Evolutionary conservation across 2,329 filamentous ascomycete species (phyloP).

Genomic region (Cladosporium sp.): DNA sequence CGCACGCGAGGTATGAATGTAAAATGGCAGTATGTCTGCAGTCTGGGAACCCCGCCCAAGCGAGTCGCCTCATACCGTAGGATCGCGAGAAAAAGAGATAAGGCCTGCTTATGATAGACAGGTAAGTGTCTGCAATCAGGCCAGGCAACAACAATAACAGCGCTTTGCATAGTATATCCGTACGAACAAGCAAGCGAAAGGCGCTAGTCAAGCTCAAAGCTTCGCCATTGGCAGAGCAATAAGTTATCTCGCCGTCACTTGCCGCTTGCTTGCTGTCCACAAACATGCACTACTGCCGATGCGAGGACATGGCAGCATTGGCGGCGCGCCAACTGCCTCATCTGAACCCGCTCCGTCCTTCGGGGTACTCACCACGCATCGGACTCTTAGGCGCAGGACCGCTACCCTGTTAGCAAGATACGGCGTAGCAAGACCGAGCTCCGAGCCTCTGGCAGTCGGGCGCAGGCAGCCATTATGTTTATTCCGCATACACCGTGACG

Average conservation of each 20-base stretch:
- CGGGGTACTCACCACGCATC: too few species aligned
- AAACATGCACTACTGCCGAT: neutral
- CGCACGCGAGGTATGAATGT: too few species aligned
- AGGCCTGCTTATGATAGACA: neutral
- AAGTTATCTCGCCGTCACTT: neutral
- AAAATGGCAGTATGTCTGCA: neutral
- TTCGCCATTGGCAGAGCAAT: neutral
- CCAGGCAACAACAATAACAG: neutral
- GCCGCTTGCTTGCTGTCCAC: neutral
- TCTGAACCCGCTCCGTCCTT: neutral
- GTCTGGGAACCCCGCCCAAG: neutral
- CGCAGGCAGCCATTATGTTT: neutral
- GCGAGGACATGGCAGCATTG: neutral
- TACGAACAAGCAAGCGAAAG: neutral
- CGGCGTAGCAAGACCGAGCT: neutral
- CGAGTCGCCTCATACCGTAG: neutral
- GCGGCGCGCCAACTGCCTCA: neutral
- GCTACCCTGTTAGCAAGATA: neutral
- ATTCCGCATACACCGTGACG: neutral
- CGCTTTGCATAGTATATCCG: neutral
- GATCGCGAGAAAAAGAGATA: neutral
- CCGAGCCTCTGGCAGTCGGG: neutral
- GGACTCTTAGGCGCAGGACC: neutral
- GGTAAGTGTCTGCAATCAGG: neutral
- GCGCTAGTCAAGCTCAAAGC: neutral